phyloP scores from a whole-genome alignment of 495 filamentous ascomycete genomes.

The Penicillium roqueforti region DNA sequence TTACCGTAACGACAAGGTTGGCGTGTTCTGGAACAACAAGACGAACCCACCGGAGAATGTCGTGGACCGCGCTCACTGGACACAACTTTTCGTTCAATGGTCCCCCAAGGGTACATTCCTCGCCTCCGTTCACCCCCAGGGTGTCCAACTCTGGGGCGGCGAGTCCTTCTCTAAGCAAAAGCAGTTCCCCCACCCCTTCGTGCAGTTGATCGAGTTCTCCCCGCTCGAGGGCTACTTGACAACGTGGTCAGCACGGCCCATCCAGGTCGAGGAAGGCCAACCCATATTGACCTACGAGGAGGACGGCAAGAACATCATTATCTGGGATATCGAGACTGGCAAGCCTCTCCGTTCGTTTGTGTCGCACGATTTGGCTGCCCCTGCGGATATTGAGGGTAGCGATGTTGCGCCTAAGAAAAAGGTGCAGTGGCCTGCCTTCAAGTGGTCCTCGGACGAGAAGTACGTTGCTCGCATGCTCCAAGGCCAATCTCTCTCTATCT shows the following conservation, averaged over 20 bases:
- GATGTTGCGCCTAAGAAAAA: constrained; percentile 80
- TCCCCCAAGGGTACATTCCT: constrained; percentile 91
- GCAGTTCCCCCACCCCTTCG: constrained; percentile 89
- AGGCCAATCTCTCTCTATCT: constrained; percentile 84
- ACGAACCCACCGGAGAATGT: constrained; percentile 81
- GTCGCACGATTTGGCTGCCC: constrained; percentile 69
- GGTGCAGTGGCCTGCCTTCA: constrained; percentile 97
- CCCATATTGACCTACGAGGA: constrained; percentile 74
- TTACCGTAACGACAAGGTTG: constrained; percentile 83
- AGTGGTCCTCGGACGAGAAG: constrained; percentile 96
- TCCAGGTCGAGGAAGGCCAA: constrained; percentile 85
- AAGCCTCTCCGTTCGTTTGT: constrained; percentile 90
- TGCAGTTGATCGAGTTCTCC: constrained; percentile 94
- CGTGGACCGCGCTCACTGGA: constrained; percentile 91
- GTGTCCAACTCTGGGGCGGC: constrained; percentile 96
- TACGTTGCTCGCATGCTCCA: constrained; percentile 92
- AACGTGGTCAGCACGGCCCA: constrained; percentile 91
- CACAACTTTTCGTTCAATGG: constrained; percentile 96
- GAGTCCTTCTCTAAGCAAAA: constrained; percentile 82
- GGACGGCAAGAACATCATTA: constrained; percentile 97
- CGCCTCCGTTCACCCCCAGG: constrained; percentile 89
- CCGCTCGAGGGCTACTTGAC: constrained; percentile 89
- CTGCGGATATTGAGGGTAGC: constrained; percentile 45
- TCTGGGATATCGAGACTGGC: constrained; percentile 91
- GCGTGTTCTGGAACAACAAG: constrained; percentile 97